A percentile compares a stretch with the other conserved stretches of the same genome.
Conservation (phyloP, 2,329 filamentous ascomycete species). For the Botrytis byssoidea region DNA sequence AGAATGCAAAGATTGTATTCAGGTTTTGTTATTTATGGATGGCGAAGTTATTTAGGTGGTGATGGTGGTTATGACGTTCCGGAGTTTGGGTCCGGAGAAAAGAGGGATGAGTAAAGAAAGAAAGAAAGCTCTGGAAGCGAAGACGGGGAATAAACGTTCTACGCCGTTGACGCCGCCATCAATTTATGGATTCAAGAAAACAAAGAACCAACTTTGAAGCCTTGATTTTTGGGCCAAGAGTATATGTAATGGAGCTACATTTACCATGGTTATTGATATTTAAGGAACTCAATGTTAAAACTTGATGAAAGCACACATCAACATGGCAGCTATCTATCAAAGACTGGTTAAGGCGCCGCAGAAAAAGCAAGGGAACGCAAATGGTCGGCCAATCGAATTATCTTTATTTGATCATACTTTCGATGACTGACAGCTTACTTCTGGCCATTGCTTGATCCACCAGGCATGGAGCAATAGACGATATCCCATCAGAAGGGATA, state of each 20-base stretch:
- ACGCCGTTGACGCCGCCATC: not conserved
- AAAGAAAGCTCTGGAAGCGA: conserved; percentile 23
- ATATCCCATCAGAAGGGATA: too few relatives aligned
- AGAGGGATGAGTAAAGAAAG: conserved; percentile 18
- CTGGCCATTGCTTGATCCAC: not conserved
- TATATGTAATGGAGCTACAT: not conserved
- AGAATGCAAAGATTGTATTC: not conserved
- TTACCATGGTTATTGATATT: not conserved
- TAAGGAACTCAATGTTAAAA: not conserved
- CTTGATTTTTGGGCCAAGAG: not conserved
- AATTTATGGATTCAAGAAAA: not conserved
- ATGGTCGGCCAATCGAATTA: too few relatives aligned
- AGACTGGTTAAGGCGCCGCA: too few relatives aligned
- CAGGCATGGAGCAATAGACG: not conserved
- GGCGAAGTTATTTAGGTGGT: not conserved
- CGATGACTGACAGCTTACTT: not conserved
- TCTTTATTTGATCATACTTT: too few relatives aligned
- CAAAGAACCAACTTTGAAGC: not conserved
- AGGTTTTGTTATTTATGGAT: not conserved
- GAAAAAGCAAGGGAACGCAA: not conserved
- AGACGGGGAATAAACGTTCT: not conserved
- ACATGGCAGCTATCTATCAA: too few relatives aligned
- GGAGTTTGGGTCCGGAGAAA: conserved; percentile 18
- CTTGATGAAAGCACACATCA: not conserved
- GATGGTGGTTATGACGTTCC: conserved; percentile 11